phyloP scores from a whole-genome alignment of 768 basidiomycete genomes.

The Sarcodon aspratus region DNA sequence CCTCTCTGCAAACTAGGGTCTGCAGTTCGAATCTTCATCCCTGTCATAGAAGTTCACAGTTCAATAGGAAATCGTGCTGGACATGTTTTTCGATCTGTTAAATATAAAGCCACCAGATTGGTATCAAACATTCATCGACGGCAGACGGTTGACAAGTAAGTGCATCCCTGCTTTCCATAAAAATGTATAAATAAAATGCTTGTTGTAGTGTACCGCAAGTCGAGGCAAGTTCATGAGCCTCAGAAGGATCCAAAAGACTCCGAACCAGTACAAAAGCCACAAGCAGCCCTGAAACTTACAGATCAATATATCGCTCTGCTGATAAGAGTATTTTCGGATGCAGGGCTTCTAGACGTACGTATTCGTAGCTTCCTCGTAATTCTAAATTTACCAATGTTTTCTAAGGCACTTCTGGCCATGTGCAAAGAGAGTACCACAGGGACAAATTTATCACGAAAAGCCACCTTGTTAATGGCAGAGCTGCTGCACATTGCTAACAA shows the following conservation, averaged over 20 bases:
- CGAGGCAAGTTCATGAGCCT: conserved; percentile 12
- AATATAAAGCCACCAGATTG: conserved; percentile 89
- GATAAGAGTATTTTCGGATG: conserved; percentile 72
- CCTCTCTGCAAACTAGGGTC: conserved; percentile 79
- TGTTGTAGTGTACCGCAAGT: conserved; percentile 52
- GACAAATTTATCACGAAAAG: conserved; percentile 74
- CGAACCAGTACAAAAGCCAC: conserved; percentile 22
- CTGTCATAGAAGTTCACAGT: neutral
- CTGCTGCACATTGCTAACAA: conserved; percentile 81
- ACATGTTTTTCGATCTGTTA: conserved; percentile 89
- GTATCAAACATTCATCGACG: conserved; percentile 88
- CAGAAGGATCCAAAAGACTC: conserved; percentile 1
- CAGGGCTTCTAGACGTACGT: conserved; percentile 80
- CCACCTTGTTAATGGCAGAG: conserved; percentile 85
- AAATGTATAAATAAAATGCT: neutral
- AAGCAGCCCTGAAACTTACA: conserved; percentile 66
- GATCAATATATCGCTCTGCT: conserved; percentile 90
- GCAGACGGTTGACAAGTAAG: conserved; percentile 78
- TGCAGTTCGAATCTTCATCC: conserved; percentile 11
- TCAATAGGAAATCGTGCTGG: conserved; percentile 77
- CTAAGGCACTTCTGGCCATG: conserved; percentile 74
- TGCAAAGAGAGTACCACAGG: conserved; percentile 71
- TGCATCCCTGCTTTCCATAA: conserved; percentile 1
- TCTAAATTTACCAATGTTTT: neutral
- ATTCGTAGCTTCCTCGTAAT: neutral